These are phyloP conservation scores for Nemania serpens DNA, from an alignment of 2,329 filamentous ascomycete genomes.

Conservation along the genomic window DNA sequence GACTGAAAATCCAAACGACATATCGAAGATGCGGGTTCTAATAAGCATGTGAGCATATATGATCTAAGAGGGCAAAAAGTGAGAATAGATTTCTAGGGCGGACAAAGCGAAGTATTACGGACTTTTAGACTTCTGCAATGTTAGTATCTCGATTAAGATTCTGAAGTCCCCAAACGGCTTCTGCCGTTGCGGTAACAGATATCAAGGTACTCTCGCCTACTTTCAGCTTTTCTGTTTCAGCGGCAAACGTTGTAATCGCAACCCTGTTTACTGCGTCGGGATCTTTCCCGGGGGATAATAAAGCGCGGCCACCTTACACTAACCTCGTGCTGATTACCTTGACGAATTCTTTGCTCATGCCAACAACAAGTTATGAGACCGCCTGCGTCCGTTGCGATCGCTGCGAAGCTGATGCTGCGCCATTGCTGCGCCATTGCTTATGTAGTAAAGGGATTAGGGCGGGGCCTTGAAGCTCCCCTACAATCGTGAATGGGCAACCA, in stretches of 20 bases:
- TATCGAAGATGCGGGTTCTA: too few relatives aligned
- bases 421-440: slow-evolving; percentile 38
- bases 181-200: slow-evolving; percentile 30
- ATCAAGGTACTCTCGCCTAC: too few relatives aligned
- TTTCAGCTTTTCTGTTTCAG: slow-evolving; percentile 24
- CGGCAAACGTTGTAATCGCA: slow-evolving; percentile 29
- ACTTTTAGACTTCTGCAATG: slow-evolving; percentile 33
- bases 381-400: slow-evolving; percentile 32
- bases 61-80: not conserved
- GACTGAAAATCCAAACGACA: too few relatives aligned
- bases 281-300: slow-evolving; percentile 26
- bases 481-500: too few relatives aligned
- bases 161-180: slow-evolving; percentile 35
- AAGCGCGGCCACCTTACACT: slow-evolving; percentile 24
- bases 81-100: not conserved
- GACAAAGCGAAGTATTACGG: not conserved
- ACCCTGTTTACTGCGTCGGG: slow-evolving; percentile 33
- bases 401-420: slow-evolving; percentile 36
- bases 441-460: slow-evolving; percentile 35
- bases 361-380: slow-evolving; percentile 28
- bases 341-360: slow-evolving; percentile 35
- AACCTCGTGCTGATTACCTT: slow-evolving; percentile 33
- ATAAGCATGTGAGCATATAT: slow-evolving; percentile 1
- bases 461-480: too few relatives aligned
- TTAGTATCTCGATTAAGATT: slow-evolving; percentile 36